phyloP scores from a whole-genome alignment of 768 basidiomycete species.

The Termitomyces sp. region DNA sequence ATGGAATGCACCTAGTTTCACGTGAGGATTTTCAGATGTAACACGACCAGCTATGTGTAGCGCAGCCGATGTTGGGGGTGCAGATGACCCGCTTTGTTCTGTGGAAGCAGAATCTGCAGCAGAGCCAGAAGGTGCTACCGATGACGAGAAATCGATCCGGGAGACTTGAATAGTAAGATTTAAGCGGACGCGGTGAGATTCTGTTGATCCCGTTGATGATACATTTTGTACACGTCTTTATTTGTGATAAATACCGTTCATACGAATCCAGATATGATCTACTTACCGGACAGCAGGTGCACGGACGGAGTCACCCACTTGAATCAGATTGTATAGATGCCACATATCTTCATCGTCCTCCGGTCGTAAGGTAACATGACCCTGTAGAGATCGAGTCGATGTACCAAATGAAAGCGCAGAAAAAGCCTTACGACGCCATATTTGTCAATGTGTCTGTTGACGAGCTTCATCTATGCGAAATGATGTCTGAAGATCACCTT shows the following conservation, averaged over 20 bases:
- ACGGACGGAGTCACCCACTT: slow-evolving; percentile 80
- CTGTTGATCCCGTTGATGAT: slow-evolving; percentile 89
- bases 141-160: slow-evolving; percentile 76
- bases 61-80: slow-evolving; percentile 40
- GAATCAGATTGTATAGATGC: slow-evolving; percentile 97
- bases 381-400: slow-evolving; percentile 43
- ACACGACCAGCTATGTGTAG: slow-evolving; percentile 88
- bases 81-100: slow-evolving; percentile 30
- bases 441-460: slow-evolving; percentile 81
- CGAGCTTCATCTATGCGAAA: slow-evolving; percentile 65
- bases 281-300: slow-evolving; percentile 78
- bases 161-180: slow-evolving; percentile 81
- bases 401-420: slow-evolving; percentile 2
- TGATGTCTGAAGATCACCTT: background rate
- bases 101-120: slow-evolving; percentile 29
- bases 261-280: background rate
- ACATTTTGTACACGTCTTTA: slow-evolving; percentile 80
- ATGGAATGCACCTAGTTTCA: slow-evolving; percentile 90
- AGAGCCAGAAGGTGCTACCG: slow-evolving; percentile 46
- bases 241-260: background rate
- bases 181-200: slow-evolving; percentile 82
- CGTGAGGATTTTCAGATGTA: slow-evolving; percentile 79
- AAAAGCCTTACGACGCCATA: slow-evolving; percentile 58
- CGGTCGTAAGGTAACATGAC: slow-evolving; percentile 89
- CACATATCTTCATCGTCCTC: slow-evolving; percentile 99